Percentiles rank a stretch among this genome's conserved stretches.
Conservation (phyloP, 139 green algal genomes). For the Chlorella sorokiniana region DNA sequence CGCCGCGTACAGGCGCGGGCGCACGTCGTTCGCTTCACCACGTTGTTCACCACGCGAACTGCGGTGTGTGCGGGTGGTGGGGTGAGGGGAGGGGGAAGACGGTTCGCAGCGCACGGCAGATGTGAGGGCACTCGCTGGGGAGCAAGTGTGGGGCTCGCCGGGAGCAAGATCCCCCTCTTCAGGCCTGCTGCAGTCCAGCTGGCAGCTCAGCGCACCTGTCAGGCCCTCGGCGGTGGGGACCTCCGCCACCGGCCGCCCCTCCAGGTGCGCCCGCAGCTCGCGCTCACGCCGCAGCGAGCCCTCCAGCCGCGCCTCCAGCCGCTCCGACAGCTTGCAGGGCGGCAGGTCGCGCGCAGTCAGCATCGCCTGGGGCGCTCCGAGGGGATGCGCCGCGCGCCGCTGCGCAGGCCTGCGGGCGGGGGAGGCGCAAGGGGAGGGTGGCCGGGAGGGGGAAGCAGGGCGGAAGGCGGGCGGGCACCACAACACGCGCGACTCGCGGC, state of each 20-base stretch:
- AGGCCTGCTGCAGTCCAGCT: background rate
- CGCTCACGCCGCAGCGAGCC: slow-evolving; percentile 40
- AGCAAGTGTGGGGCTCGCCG: no score
- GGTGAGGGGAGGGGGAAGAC: background rate
- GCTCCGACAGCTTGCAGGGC: slow-evolving; percentile 72
- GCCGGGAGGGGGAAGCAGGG: no score
- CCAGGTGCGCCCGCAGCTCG: background rate
- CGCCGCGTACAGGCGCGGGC: slow-evolving; percentile 77
- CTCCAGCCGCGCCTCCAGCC: slow-evolving; percentile 55
- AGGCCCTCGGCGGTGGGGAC: slow-evolving; percentile 65
- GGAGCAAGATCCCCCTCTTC: background rate
- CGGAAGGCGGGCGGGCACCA: background rate
- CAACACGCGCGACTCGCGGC: background rate
- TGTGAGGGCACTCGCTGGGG: background rate
- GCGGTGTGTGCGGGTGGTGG: background rate
- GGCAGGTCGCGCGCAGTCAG: slow-evolving; percentile 90
- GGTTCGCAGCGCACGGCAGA: background rate
- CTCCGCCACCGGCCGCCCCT: slow-evolving; percentile 55
- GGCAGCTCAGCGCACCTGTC: background rate
- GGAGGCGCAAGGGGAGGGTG: background rate
- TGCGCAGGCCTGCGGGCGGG: slow-evolving; percentile 44
- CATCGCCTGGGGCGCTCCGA: slow-evolving; percentile 84
- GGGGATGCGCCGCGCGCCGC: slow-evolving; percentile 57
- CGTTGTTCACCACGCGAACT: slow-evolving; percentile 96
- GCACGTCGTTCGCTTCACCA: slow-evolving; percentile 91